Conservation (phyloP, 257 asterid genomes). For the Nicotiana undulata region DNA sequence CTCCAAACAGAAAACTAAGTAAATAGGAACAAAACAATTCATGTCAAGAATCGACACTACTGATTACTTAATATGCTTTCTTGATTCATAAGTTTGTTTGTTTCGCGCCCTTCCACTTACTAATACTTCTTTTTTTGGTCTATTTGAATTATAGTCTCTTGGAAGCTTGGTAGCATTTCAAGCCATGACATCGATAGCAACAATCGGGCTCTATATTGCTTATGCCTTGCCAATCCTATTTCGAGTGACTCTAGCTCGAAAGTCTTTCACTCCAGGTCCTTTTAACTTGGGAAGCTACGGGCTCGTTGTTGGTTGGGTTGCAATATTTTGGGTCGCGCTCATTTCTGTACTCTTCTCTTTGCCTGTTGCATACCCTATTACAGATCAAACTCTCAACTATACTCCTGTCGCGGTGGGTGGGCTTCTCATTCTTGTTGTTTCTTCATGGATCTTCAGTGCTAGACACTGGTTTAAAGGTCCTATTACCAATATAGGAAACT, state of each 20-base stretch:
- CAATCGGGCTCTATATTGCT: slow-evolving; percentile 92
- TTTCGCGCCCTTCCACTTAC: neutral
- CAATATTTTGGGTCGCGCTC: slow-evolving; percentile 77
- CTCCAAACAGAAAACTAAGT: neutral
- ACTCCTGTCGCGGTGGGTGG: slow-evolving; percentile 98
- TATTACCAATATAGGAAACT: slow-evolving; percentile 46
- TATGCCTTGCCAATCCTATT: slow-evolving; percentile 88
- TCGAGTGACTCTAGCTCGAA: slow-evolving; percentile 80
- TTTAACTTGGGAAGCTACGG: slow-evolving; percentile 80
- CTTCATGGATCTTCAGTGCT: slow-evolving; percentile 70
- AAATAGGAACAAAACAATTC: neutral
- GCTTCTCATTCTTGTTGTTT: slow-evolving; percentile 45
- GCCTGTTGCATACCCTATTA: slow-evolving; percentile 80
- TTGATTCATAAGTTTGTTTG: neutral
- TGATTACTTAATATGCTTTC: neutral
- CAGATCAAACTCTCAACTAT: slow-evolving; percentile 71
- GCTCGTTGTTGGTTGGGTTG: slow-evolving; percentile 61
- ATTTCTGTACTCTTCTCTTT: slow-evolving; percentile 87
- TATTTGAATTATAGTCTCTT: slow-evolving; percentile 53
- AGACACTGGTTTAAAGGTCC: slow-evolving; percentile 97
- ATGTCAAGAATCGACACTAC: neutral
- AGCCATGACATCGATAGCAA: slow-evolving; percentile 96
- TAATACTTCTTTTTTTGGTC: neutral
- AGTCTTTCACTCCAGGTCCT: slow-evolving; percentile 71
- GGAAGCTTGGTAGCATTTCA: slow-evolving; percentile 95